Conservation (phyloP, 2,329 filamentous ascomycete genomes). For the Claviceps spartinae region DNA sequence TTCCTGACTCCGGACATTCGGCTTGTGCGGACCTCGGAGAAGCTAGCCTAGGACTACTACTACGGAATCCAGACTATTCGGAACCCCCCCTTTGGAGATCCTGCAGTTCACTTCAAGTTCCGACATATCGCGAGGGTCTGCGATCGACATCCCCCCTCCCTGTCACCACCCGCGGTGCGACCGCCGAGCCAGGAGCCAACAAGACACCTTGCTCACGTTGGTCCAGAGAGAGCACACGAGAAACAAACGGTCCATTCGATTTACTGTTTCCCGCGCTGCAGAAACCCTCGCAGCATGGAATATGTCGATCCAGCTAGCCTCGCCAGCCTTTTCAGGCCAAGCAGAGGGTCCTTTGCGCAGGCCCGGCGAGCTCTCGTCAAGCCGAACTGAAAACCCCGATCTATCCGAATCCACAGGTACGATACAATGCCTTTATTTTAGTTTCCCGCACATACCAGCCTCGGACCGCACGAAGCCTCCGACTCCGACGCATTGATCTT, state of each 20-base stretch:
- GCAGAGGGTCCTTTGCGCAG: constrained; percentile 14
- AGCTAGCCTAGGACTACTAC: background rate
- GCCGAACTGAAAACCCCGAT: constrained; percentile 13
- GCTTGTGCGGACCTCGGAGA: background rate
- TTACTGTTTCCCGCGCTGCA: background rate
- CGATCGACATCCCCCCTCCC: background rate
- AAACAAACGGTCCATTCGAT: background rate
- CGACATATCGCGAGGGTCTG: background rate
- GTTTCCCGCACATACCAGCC: background rate
- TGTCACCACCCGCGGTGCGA: background rate
- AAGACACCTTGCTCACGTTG: too few relatives aligned
- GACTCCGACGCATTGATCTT: background rate
- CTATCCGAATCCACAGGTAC: constrained; percentile 19
- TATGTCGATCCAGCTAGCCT: constrained; percentile 19
- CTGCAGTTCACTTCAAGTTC: background rate
- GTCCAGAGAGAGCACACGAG: background rate
- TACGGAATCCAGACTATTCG: background rate
- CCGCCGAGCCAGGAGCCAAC: background rate
- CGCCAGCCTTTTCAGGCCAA: constrained; percentile 14
- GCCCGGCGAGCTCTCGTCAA: constrained; percentile 14
- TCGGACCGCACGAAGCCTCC: background rate
- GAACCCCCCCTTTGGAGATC: background rate
- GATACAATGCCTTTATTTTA: constrained; percentile 2
- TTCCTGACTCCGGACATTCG: background rate
- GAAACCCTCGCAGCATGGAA: constrained; percentile 19